Base-by-base conservation (phyloP, 2,329 filamentous ascomycete genomes). In the Colletotrichum filicis region DNA sequence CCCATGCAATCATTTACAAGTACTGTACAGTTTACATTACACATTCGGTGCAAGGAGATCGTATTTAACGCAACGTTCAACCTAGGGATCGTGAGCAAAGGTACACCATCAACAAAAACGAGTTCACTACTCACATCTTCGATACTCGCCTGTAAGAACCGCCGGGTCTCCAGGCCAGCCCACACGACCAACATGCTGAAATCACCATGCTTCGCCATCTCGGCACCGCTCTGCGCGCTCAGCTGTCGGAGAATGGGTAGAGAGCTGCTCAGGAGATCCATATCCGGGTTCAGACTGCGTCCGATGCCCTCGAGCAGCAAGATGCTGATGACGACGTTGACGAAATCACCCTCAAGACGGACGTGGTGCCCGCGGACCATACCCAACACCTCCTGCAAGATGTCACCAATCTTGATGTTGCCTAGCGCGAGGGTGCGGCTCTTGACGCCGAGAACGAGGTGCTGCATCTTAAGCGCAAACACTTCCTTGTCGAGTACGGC, bases 321-420 rank as follows among this genome's bases (percentile, higher is more conserved):
- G 66, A 98, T 98, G 73, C 95, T 97, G 71, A 99, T 93, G 35
- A 99, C 96, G 5, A 99, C 97, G 79, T 99, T 99, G 80, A 99
- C 95, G 80, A 98, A 99, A 81, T 99, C 97, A 9, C 97, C 97
- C 82, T 99, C 97, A 63, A 99, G 89, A 9, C 97, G 90, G 4
- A 99, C 97, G 80, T 99, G 97, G 81, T 99, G 97, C 11, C 87
- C 86, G 68, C 97, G 91, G 35, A 99, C 97, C 95, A 99, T 98
- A 72, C 89, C 89, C 57, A 99, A 86, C 0, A 98, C 97, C 77
- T 97, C 90, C 79, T 97, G 95, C 35, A 99, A 84, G 24, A 99
- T 95, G 77, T 99, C 97, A 12, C 97, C 97, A 75, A 99, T 98
- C 84, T 95, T 97, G 83, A 99, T 93, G 79, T 95, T 98, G 5